A percentile compares a stretch with the other conserved stretches of the same genome.
Conservation (phyloP, 2,329 filamentous ascomycete genomes). For the Fusarium falciforme region DNA sequence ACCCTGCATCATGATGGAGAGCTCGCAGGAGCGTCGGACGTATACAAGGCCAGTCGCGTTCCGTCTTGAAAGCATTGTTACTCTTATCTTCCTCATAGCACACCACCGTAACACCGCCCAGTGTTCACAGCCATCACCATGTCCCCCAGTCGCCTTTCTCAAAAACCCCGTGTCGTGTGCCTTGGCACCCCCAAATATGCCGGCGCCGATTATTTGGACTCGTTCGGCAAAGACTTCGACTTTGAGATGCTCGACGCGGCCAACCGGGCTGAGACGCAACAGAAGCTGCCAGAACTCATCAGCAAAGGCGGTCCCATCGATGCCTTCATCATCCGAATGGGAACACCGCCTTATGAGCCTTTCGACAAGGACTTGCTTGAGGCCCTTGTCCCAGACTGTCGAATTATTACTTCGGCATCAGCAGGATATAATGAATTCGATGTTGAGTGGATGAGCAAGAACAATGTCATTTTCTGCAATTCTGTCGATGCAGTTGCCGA, state of each 20-base stretch:
- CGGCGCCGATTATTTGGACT: slow-evolving; percentile 51
- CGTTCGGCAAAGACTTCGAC: slow-evolving; percentile 51
- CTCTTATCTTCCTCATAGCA: background rate
- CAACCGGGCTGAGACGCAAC: slow-evolving; percentile 50
- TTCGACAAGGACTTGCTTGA: slow-evolving; percentile 58
- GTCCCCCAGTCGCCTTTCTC: slow-evolving; percentile 24
- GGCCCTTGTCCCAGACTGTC: slow-evolving; percentile 52
- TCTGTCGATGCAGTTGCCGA: slow-evolving; percentile 63
- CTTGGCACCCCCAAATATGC: slow-evolving; percentile 53
- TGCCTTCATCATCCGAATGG: slow-evolving; percentile 61
- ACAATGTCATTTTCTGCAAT: slow-evolving; percentile 65
- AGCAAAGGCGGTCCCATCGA: slow-evolving; percentile 53
- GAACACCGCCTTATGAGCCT: slow-evolving; percentile 59
- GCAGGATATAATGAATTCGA: slow-evolving; percentile 61
- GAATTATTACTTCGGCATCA: slow-evolving; percentile 58
- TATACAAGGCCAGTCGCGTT: background rate
- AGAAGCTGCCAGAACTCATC: slow-evolving; percentile 50
- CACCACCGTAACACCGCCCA: background rate
- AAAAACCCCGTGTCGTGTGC: slow-evolving; percentile 53
- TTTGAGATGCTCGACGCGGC: slow-evolving; percentile 50
- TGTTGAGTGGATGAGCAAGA: slow-evolving; percentile 54
- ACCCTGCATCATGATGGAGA: background rate
- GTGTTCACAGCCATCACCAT: slow-evolving; percentile 1
- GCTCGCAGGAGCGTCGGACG: background rate
- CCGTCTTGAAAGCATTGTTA: background rate